Conservation (phyloP, 202 grass and related monocot species). For the Schoenoplectus triqueter region DNA sequence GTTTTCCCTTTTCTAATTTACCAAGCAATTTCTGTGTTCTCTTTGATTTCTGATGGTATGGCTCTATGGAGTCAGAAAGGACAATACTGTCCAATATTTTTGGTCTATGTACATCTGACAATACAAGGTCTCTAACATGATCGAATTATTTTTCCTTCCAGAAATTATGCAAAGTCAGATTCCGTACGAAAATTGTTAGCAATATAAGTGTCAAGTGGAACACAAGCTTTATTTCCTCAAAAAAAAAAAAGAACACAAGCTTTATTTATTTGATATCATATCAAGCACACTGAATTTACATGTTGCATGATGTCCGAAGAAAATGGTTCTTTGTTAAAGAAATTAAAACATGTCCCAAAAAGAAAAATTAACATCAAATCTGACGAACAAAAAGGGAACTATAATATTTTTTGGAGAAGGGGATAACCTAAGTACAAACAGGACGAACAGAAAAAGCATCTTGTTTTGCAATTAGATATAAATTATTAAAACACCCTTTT, state of each 20-base stretch:
- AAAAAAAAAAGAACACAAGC: not conserved
- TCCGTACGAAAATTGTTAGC: not conserved
- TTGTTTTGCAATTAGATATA: not conserved
- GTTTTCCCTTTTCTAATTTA: not conserved
- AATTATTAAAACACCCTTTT: not conserved
- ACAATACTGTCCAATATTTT: not conserved
- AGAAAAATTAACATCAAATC: not conserved
- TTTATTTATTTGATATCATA: not conserved
- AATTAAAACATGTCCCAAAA: not conserved
- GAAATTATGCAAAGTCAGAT: not conserved
- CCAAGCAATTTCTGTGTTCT: not conserved
- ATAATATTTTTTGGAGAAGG: not conserved
- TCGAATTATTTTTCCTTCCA: not conserved
- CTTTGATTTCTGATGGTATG: not conserved
- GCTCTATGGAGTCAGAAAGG: not conserved
- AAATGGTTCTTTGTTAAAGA: not conserved
- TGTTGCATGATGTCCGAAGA: not conserved
- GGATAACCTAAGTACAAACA: not conserved
- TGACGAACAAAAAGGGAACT: not conserved
- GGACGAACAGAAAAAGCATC: not conserved
- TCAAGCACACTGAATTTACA: slow-evolving; percentile 8
- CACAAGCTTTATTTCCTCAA: too few relatives aligned
- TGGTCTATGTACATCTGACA: not conserved
- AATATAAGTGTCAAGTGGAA: too few relatives aligned
- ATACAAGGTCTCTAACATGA: not conserved